phyloP scores from a whole-genome alignment of 2,329 filamentous ascomycete species.

The Salinomyces thailandicus region DNA sequence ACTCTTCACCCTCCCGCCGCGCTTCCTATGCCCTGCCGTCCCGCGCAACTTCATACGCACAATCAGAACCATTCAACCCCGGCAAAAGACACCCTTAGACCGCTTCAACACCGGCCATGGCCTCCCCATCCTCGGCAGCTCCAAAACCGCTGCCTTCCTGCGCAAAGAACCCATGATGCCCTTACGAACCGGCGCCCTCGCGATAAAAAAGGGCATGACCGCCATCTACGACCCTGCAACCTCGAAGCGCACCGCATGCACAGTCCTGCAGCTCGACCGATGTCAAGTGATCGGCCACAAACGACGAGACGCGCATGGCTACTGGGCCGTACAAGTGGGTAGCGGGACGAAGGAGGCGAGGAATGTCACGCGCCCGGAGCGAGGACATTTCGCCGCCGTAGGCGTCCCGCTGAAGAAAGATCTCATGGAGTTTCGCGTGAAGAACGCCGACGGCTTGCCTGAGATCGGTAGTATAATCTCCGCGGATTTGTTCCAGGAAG shows the following conservation, averaged over 20 bases:
- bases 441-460: conserved; percentile 59
- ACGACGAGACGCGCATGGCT: conserved; percentile 69
- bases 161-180: conserved; percentile 50
- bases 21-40: conserved; percentile 25
- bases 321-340: conserved; percentile 89
- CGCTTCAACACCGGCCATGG: conserved; percentile 45
- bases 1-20: conserved; percentile 21
- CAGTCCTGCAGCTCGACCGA: conserved; percentile 84
- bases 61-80: conserved; percentile 49
- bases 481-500: conserved; percentile 84
- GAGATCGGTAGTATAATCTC: conserved; percentile 64
- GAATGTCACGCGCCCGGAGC: conserved; percentile 70
- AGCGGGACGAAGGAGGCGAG: conserved; percentile 60
- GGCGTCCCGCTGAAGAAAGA: conserved; percentile 74
- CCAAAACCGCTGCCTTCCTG: conserved; percentile 47
- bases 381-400: conserved; percentile 80
- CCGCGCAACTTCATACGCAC: conserved; percentile 27
- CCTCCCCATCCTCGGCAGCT: conserved; percentile 44
- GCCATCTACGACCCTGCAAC: conserved; percentile 70
- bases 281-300: conserved; percentile 85
- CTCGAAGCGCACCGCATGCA: conserved; percentile 71
- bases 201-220: conserved; percentile 92
- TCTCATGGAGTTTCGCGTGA: conserved; percentile 80
- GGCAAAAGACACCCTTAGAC: conserved; percentile 39
- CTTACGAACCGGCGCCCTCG: conserved; percentile 69